Base-by-base conservation (phyloP, 805 yeast genomes). In the Yamadazyma sp. region DNA sequence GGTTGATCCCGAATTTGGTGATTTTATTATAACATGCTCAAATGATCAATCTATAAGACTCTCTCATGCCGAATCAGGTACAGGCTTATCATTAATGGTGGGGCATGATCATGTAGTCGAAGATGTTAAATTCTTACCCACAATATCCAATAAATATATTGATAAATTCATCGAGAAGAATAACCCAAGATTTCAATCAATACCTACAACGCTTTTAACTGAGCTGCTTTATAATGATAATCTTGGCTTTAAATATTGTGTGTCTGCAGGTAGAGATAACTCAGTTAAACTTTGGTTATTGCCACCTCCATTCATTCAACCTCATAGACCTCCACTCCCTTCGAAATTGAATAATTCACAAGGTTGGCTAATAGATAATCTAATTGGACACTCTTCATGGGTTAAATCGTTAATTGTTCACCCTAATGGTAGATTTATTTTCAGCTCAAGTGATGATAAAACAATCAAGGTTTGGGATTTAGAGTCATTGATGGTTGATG, bases 91-190 rank as follows among this genome's bases (percentile, higher is more conserved):
- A 0, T 61, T 79, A 28, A 70, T 86, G 52, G 53, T 80, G 14
- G 95, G 94, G 0, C 96, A 89, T 58, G 70, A 72, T 11, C 95
- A 86, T 59, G 96, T 87, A 10, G 72, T 89, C 9, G 97, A 89
- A 52, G 72, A 76, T 25, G 80, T 76, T 7, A 70, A 70, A 27
- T 78, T 87, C 43, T 70, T 88, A 12, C 95, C 95, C 0, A 43
- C 52, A 27, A 42, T 56, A 0, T 61, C 80, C 4, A 71, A 75
- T 49, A 44, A 48, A 19, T 65, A 64, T 39, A 50, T 86, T 16
- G 82, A 79, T 49, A 61, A 59, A 33, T 54, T 67, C 32, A 57
- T 69, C 10, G 60, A 44, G 14, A 53, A 57, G 18, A 57, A 60
- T 40, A 31, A 44, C 50, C 44, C 51, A 43, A 40, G 60, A 39